Evolutionary conservation across 768 basidiomycete genomes (phyloP), one percentile per base, ranked within the genome.

Genomic region (Lenzites betulinus): DNA sequence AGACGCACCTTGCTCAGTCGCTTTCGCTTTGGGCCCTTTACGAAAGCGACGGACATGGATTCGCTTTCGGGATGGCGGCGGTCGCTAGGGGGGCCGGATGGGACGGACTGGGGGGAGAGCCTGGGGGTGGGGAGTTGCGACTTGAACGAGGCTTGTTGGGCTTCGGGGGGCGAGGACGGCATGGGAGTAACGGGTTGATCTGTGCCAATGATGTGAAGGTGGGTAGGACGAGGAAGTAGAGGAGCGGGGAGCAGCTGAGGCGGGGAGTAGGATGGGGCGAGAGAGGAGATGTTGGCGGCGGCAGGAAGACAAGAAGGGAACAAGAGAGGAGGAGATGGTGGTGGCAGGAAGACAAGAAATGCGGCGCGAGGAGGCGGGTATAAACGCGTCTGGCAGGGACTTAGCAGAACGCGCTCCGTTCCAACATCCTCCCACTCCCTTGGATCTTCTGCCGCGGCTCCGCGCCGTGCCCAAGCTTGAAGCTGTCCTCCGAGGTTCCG

Each of bases 11-110:
- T 83, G 60, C 80, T 79, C 9, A 83, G 75, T 7, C 81, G 80
- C 62, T 83, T 83, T 44, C 81, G 78, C 67, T 84, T 83, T n/a
- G 76, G 77, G 41, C 77, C 78, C 61, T 81, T 83, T 69, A 80
- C 76, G 66, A 81, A 79, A n/a, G 79, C 74, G 60, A 77, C 71
- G 54, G 67, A 70, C 42, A 71, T 56, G 36, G 75, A 74, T 23
- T 73, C 76, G 18, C 69, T 46, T 2, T 62, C 73, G 7, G 61
- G 50, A n/a, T 70, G 71, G 0, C 64, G 58, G 39, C 49, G 43
- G 41, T 56, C 55, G 50, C 46, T 7, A 53, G 43, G 60, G 25
- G 43, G 50, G 57, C 51, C 11, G 26, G 41, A 59, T 55, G 25
- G 55, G 11, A 58, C 42, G 48, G 51, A 28, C 38, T 46, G 59